Evolutionary conservation across 352 stramenopile genomes (phyloP), one percentile per base, ranked within the genome.

Genomic region (Pythium dissimile): DNA sequence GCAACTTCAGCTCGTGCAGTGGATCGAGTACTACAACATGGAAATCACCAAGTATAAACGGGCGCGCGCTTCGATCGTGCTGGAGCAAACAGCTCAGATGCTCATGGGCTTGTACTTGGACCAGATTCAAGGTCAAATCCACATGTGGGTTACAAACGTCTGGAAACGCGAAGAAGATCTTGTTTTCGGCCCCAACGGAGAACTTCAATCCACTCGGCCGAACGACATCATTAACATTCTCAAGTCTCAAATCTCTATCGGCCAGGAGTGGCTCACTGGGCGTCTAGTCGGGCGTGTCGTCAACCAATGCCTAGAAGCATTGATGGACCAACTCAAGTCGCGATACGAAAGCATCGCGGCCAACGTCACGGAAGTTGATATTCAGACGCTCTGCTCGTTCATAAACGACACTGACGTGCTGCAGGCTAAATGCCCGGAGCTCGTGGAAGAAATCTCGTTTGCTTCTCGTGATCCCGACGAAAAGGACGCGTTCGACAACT

Each of bases 161-260:
- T 94, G 82, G 81, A 89, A 85, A 9, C 77, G 82, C 30, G 79
- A 90, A 9, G 84, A 94, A 48, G 82, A 94, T 52, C 69, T 57
- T 6, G 61, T 90, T 3, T 62, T 83, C 31, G 80, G 80, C 0
- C 64, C 77, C 0, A 63, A 84, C 39, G 80, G 82, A 35, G 84
- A 83, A 52, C 62, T 92, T 3, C 75, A 88, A 38, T 91, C 83
- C 1, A 91, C 82, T 11, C 77, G 84, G 6, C 82, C 84, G 11
- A 94, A 92, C 47, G 84, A 94, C 31, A 94, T 94, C 41, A 64
- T 94, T 38, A 92, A 94, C 55, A 94, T 94, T 54, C 62, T 94
- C 15, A 92, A 89, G 48, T 88, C 82, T 0, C 84, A 94, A 41
- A 91, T 94, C 45, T 88, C 80, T 5, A 92, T 94, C 28, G 84